Base-by-base conservation (phyloP, 306 rosid species). In the Morella rubra region DNA sequence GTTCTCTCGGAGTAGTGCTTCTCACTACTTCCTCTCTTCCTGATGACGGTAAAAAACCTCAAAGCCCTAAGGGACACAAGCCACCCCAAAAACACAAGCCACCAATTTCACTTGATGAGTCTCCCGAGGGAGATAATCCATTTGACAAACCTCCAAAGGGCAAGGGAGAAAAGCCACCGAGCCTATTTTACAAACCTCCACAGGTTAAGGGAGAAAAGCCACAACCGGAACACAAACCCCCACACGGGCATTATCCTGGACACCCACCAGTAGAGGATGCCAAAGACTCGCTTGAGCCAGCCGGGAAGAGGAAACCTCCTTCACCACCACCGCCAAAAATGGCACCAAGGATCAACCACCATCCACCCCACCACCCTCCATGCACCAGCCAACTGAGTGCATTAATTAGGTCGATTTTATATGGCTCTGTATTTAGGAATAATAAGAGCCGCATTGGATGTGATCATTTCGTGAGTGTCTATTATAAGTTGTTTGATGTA, bases 121-220 rank as follows among this genome's bases (percentile, higher is more conserved):
- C n/a, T n/a, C n/a, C 8, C 22, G 18, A 16, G 7, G 4, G 20
- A 62, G 45, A 62, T 3, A 37, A 46, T 13, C 42, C 44, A 15
- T 15, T 11, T 5, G 7, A n/a, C n/a, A n/a, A n/a, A n/a, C n/a
- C n/a, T n/a, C n/a, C n/a, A n/a, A n/a, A n/a, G n/a, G n/a, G n/a
- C 7, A 9, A 5, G 49, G 49, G 5, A 18, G 7, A 1, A 16
- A 24, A 53, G 4, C 68, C 64, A 22, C 14, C 70, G 44, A 18
- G 16, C 18, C 27, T 7, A 46, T 46, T 0, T 9, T 2, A 55
- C 2, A 3, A 1, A 16, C 62, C 62, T 16, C 76, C 66, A 6
- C n/a, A n/a, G n/a, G n/a, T n/a, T n/a, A 53, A 49, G 20, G 64
- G 64, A 72, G 8, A 72, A 6, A 66, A 73, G 50, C 78, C 77